Percentiles rank a stretch among this genome's conserved stretches.
Conservation (phyloP, 1,284 basidiomycete genomes). For the Hemileia vastatrix region DNA sequence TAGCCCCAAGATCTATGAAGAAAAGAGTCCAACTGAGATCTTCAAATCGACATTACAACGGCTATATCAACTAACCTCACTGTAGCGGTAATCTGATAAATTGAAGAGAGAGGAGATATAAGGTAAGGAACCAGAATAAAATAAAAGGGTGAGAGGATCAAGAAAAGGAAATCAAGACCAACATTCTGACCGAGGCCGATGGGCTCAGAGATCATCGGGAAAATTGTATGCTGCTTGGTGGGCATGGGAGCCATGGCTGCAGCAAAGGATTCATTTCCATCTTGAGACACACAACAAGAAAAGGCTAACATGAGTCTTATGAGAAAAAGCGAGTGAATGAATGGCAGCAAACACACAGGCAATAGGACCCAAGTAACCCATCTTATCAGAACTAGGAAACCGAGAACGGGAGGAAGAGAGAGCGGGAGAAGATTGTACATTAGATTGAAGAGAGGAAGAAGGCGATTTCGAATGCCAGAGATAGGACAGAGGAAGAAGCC, state of each 20-base stretch:
- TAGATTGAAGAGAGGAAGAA: background rate
- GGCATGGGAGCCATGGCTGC: conserved; percentile 1
- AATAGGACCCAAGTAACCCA: conserved; percentile 1
- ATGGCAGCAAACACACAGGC: conserved; percentile 1
- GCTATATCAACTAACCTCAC: background rate
- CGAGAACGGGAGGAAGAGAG: background rate
- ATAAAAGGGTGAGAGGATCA: no score
- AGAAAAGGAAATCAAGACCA: background rate
- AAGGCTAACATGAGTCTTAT: background rate
- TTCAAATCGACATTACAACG: background rate
- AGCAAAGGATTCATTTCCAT: conserved; percentile 18
- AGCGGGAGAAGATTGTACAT: background rate
- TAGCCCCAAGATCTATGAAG: conserved; percentile 18
- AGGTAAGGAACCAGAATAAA: background rate
- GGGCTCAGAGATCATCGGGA: conserved; percentile 12
- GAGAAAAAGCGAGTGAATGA: background rate
- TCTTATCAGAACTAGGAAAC: background rate
- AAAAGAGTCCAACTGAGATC: background rate
- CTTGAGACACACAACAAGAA: conserved; percentile 5
- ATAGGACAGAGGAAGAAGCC: conserved; percentile 5
- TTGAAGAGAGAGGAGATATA: conserved; percentile 3
- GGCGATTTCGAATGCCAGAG: background rate
- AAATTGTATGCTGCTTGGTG: conserved; percentile 5
- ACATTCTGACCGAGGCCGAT: background rate
- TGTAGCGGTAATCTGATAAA: background rate